Evolutionary conservation across 768 basidiomycete genomes (phyloP), one percentile per base, ranked within the genome.

Genomic region (Boletus patriciae): DNA sequence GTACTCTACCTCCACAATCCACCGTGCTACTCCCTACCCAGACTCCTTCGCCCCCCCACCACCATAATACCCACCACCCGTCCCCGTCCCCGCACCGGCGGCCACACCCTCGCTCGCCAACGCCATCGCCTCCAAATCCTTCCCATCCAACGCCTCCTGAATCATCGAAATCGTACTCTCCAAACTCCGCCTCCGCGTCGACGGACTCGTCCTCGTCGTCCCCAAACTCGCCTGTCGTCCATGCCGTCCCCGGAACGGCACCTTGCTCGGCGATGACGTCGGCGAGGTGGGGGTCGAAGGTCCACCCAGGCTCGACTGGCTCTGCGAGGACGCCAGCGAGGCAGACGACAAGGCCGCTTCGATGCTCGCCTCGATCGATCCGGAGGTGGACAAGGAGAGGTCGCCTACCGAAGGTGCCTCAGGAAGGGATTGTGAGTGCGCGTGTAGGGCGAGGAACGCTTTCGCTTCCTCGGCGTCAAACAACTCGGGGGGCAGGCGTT

Each of bases 151-250:
- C 6, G 90, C 96, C 63, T 93, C 92, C 73, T 94, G 88, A 67
- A 99, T 96, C 70, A 98, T 83, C 59, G 88, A 88, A 80, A 95
- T 93, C 51, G 97, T 98, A 70, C 90, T 94, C 78, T 98, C 96
- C 71, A 98, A 72, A 70, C 90, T 93, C 70, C 96, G 78, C 73
- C 96, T 78, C 62, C 97, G 78, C 49, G 88, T 98, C 71, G 92
- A 94, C 13, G 97, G 96, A 66, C 88, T 92, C 48, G 95, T 97
- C 85, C 66, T 55, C 36, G 95, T 98, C 61, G 96, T 98, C 4
- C 96, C 95, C 59, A 98, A 73, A 67, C 92, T 94, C 50, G 70
- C 70, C 34, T 72, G 70, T 0, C 72, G 60, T 0, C 72, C 70
- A 21, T 72, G 90, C 15, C 89, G 85, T 40, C 88, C 83, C 59